These are phyloP conservation scores for Saccharomycodes ludwigii DNA, from an alignment of 805 yeast species.

Conservation along the genomic window DNA sequence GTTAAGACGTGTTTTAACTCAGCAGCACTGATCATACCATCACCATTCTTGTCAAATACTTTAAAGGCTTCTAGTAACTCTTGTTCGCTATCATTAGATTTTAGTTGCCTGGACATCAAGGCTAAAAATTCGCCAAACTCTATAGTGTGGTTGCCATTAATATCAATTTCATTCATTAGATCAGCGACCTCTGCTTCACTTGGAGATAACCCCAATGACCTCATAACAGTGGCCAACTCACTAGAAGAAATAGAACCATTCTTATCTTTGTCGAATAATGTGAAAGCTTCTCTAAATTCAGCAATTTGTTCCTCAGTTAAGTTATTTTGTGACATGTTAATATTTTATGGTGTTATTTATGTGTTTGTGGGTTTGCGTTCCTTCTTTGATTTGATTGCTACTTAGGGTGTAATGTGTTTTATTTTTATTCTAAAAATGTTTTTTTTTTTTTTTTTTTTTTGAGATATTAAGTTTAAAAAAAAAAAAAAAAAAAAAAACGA, in stretches of 20 bases:
- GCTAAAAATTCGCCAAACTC: conserved; percentile 77
- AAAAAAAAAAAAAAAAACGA: not conserved
- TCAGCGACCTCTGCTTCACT: conserved; percentile 93
- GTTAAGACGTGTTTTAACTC: conserved; percentile 95
- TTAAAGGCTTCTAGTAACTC: conserved; percentile 96
- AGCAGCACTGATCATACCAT: conserved; percentile 92
- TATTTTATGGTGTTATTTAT: not conserved
- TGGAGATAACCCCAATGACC: conserved; percentile 97
- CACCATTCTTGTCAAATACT: conserved; percentile 93
- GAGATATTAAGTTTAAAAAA: not conserved
- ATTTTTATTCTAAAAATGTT: not conserved
- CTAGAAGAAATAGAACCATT: conserved; percentile 94
- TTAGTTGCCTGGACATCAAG: conserved; percentile 85
- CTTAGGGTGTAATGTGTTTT: not conserved
- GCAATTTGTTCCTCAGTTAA: conserved; percentile 93
- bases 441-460: not conserved
- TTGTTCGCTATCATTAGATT: conserved; percentile 94
- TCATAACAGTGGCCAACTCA: conserved; percentile 96
- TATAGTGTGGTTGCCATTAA: conserved; percentile 83
- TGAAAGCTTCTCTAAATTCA: conserved; percentile 95
- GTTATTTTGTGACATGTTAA: conserved; percentile 31
- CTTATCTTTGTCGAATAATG: conserved; percentile 90
- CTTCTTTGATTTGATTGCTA: not conserved
- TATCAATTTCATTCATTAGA: conserved; percentile 94
- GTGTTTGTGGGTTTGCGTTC: not conserved